Conservation (phyloP, 345 rosid genomes). For the Ceriops zippeliana region DNA sequence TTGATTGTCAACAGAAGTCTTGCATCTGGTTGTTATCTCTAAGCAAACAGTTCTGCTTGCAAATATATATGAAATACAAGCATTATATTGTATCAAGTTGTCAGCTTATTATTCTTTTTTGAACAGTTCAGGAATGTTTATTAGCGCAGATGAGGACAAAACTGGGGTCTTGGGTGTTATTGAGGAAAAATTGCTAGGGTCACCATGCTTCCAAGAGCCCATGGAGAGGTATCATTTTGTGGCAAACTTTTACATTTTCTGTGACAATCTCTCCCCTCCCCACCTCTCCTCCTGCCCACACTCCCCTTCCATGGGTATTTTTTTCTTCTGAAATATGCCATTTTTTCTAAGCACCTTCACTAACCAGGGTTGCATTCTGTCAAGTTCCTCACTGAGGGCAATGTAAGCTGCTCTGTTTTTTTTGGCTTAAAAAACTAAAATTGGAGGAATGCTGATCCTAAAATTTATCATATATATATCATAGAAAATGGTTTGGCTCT, state of each 20-base stretch:
- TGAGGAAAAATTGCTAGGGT: constrained; percentile 62
- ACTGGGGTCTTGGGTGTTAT: constrained; percentile 46
- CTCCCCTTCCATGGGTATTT: no score
- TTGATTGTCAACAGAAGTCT: background rate
- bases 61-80: background rate
- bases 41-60: background rate
- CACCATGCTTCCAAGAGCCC: constrained; percentile 46
- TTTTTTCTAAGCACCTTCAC: no score
- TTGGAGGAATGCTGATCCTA: background rate
- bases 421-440: background rate
- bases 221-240: constrained; percentile 48
- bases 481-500: background rate
- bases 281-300: no score
- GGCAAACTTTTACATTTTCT: background rate
- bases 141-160: constrained; percentile 44
- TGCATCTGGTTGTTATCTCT: background rate
- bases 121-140: constrained; percentile 57
- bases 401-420: background rate
- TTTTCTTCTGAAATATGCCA: no score
- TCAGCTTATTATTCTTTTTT: constrained; percentile 13
- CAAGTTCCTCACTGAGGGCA: background rate
- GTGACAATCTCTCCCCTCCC: no score
- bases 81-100: background rate
- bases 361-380: no score
- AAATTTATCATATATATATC: background rate